Evolutionary conservation across 2,329 filamentous ascomycete genomes (phyloP), one percentile per base, ranked within the genome.

Genomic region (Scedosporium aurantiacum): DNA sequence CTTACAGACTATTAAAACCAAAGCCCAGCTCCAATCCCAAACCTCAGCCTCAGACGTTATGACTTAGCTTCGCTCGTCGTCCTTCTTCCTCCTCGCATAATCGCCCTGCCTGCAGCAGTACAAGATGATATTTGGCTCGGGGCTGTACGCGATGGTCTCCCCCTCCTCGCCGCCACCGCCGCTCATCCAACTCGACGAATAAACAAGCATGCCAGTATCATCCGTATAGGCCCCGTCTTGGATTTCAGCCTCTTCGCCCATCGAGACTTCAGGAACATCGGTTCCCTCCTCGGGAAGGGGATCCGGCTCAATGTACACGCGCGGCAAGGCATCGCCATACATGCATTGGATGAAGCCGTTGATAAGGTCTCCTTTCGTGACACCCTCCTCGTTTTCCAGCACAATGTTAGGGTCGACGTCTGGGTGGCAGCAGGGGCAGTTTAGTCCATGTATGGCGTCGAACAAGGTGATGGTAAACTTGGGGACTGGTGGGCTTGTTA

Each of bases 381-480:
- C 58, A 7, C 58, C 58, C 23, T 52, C 58, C 14, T 37, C 7
- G 43, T 60, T 60, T 14, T 60, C 58, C 3, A 60, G 58, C 25
- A 32, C 12, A n/a, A 60, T 60, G 21, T 18, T 52, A 12, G 58
- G 41, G 4, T 60, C 43, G 5, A 32, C 41, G 14, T 60, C 58
- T 3, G 58, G 58, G 23, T 60, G 58, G 58, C 43, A 50, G 58
- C 58, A 60, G 5, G 58, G 58, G 43, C 58, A 60, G 16, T 32
- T 37, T 5, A 60, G n/a, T 12, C 25, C 23, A 18, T 60, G 58
- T 3, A 8, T 28, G 10, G 25, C 21, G 27, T 60, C 58, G n/a
- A 60, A 60, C 23, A 60, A 23, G 3, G 23, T 37, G 43, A 60
- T 23, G 2, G 14, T 60, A 43, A 60, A 60, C 23, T 50, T 12